Conservation (phyloP, 495 filamentous ascomycete genomes). For the Lineolata rhizophorae region DNA sequence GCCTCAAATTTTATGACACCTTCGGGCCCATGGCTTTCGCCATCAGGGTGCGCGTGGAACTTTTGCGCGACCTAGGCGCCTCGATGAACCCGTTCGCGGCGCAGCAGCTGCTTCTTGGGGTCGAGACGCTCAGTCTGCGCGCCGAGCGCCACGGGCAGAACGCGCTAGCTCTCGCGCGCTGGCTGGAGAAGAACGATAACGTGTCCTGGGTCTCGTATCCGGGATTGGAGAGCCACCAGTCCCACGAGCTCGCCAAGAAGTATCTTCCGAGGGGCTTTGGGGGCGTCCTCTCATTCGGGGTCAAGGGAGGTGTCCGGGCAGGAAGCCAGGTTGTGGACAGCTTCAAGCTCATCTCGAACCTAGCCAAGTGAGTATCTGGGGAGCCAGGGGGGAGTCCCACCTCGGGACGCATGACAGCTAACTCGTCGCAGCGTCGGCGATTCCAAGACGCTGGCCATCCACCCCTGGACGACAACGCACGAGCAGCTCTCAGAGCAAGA, state of each 20-base stretch:
- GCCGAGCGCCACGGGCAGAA: constrained; percentile 79
- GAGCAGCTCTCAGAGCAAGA: constrained; percentile 81
- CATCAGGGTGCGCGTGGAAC: constrained; percentile 65
- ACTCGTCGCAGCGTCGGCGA: constrained; percentile 31
- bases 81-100: constrained; percentile 82
- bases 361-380: constrained; percentile 42
- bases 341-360: constrained; percentile 85
- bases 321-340: constrained; percentile 79
- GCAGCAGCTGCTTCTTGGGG: constrained; percentile 76
- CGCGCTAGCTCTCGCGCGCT: constrained; percentile 56
- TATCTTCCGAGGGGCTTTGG: constrained; percentile 78
- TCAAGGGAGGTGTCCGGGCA: constrained; percentile 66
- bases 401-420: too few species aligned
- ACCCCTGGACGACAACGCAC: constrained; percentile 92
- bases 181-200: constrained; percentile 63
- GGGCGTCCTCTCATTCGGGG: constrained; percentile 80
- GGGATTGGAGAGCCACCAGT: constrained; percentile 62
- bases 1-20: constrained; percentile 91
- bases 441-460: constrained; percentile 78
- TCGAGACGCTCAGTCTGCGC: constrained; percentile 78
- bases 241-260: constrained; percentile 66
- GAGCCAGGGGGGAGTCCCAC: too few species aligned
- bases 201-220: constrained; percentile 92
- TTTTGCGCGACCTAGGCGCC: constrained; percentile 71
- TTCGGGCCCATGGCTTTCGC: constrained; percentile 65